phyloP scores from a whole-genome alignment of 2,329 filamentous ascomycete genomes.

The Rachicladosporium sp. region DNA sequence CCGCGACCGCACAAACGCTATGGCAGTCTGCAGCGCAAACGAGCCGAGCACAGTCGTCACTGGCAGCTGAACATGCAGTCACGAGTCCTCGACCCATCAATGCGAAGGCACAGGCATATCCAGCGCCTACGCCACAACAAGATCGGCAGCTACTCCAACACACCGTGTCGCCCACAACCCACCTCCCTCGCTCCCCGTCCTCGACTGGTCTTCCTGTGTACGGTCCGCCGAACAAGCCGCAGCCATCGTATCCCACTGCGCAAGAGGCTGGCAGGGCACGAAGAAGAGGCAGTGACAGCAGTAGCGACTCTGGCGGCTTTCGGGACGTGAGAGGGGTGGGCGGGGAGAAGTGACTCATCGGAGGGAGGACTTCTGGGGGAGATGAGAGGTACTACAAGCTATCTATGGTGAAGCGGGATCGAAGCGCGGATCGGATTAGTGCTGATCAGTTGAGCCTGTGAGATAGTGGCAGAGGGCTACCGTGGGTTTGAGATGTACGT shows the following conservation, averaged over 20 bases:
- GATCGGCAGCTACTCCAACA: slow-evolving; percentile 16
- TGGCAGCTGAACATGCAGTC: slow-evolving; percentile 20
- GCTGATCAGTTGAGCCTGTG: slow-evolving; percentile 63
- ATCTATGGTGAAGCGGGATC: slow-evolving; percentile 59
- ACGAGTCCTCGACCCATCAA: slow-evolving; percentile 36
- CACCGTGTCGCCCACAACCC: slow-evolving; percentile 25
- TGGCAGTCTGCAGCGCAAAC: no score
- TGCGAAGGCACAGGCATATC: slow-evolving; percentile 27
- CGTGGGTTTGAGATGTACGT: no score
- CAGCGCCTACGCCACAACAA: slow-evolving; percentile 25
- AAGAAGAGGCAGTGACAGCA: slow-evolving; percentile 58
- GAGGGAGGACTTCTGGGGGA: slow-evolving; percentile 60
- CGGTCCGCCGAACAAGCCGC: slow-evolving; percentile 23
- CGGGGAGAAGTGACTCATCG: slow-evolving; percentile 71
- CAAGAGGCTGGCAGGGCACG: slow-evolving; percentile 25
- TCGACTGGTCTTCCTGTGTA: slow-evolving; percentile 22
- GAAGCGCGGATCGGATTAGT: slow-evolving; percentile 63
- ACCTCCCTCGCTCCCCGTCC: slow-evolving; percentile 22
- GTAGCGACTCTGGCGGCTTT: slow-evolving; percentile 63
- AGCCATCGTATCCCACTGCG: slow-evolving; percentile 20
- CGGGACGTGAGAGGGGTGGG: slow-evolving; percentile 59
- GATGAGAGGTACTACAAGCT: slow-evolving; percentile 74
- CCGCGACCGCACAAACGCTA: slow-evolving; percentile 12
- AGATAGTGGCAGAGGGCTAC: no score
- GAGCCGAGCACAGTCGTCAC: slow-evolving; percentile 5